Evolutionary conservation across 1,139 yeast species (phyloP).

Genomic region (Eremothecium gossypii): DNA sequence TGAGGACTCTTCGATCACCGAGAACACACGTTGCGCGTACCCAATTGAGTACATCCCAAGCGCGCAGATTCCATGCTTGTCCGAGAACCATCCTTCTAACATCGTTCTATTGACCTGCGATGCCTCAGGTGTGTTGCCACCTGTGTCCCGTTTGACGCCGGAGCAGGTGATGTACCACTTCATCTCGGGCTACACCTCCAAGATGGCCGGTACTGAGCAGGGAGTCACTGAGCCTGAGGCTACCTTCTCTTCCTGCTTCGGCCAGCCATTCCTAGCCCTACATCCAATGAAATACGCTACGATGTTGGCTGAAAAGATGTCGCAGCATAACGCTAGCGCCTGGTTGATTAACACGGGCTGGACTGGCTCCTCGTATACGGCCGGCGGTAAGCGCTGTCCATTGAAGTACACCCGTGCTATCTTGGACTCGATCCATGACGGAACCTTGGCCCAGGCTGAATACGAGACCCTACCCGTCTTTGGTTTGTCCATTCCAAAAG

Average conservation of each 20-base stretch:
- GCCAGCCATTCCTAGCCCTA: constrained; percentile 96
- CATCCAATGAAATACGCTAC: constrained; percentile 98
- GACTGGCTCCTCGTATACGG: constrained; percentile 89
- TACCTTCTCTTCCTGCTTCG: constrained; percentile 96
- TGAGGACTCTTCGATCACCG: constrained; percentile 73
- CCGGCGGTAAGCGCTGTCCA: constrained; percentile 97
- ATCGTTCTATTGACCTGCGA: constrained; percentile 92
- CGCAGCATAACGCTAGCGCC: constrained; percentile 81
- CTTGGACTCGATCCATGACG: constrained; percentile 89
- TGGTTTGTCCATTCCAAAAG: constrained; percentile 78
- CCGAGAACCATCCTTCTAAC: constrained; percentile 85
- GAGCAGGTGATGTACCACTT: constrained; percentile 99
- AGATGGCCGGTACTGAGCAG: constrained; percentile 99
- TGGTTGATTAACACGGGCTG: constrained; percentile 98
- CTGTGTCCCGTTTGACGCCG: constrained; percentile 86
- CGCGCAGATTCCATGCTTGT: constrained; percentile 90
- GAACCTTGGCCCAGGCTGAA: constrained; percentile 70
- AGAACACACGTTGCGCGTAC: constrained; percentile 97
- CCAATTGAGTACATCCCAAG: constrained; percentile 96
- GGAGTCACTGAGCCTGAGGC: constrained; percentile 99
- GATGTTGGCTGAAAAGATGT: constrained; percentile 90
- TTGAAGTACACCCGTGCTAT: constrained; percentile 97
- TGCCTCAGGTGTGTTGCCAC: constrained; percentile 96
- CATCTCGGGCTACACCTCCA: constrained; percentile 96
- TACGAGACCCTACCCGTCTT: constrained; percentile 81